phyloP scores from a whole-genome alignment of 2,329 filamentous ascomycete species.

The Phyllosticta citriasiana region DNA sequence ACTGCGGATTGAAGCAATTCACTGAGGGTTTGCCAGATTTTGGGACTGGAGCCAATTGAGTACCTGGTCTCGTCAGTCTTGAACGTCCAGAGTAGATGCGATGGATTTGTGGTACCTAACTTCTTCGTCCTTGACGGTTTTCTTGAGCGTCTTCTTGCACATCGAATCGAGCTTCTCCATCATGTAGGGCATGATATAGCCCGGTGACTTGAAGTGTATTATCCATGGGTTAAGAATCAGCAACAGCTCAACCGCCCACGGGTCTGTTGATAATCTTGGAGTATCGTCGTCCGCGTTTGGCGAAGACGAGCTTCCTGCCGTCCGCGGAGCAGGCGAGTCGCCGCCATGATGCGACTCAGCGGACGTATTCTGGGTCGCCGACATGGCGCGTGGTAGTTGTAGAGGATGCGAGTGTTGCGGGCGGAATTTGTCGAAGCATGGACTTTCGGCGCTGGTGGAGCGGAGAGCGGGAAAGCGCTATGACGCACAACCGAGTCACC shows the following conservation, averaged over 20 bases:
- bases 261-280: slow-evolving; percentile 9
- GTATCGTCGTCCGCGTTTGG: background rate
- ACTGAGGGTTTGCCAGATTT: slow-evolving; percentile 51
- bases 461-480: background rate
- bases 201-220: slow-evolving; percentile 50
- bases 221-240: slow-evolving; percentile 39
- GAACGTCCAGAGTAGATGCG: background rate
- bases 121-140: slow-evolving; percentile 46
- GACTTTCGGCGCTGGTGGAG: background rate
- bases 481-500: background rate
- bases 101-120: slow-evolving; percentile 33
- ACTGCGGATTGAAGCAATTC: slow-evolving; percentile 49
- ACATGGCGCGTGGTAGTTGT: background rate
- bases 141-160: slow-evolving; percentile 50
- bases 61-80: slow-evolving; percentile 30
- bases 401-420: background rate
- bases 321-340: background rate
- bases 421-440: background rate
- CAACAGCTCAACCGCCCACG: slow-evolving; percentile 35
- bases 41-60: slow-evolving; percentile 45
- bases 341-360: background rate
- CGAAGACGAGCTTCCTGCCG: background rate
- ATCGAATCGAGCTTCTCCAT: slow-evolving; percentile 48
- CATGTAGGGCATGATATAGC: slow-evolving; percentile 49
- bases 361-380: background rate